Evolutionary conservation across 139 green algal genomes (phyloP), one percentile per base, ranked within the genome.

Genomic region (Tetraselmis chui): DNA sequence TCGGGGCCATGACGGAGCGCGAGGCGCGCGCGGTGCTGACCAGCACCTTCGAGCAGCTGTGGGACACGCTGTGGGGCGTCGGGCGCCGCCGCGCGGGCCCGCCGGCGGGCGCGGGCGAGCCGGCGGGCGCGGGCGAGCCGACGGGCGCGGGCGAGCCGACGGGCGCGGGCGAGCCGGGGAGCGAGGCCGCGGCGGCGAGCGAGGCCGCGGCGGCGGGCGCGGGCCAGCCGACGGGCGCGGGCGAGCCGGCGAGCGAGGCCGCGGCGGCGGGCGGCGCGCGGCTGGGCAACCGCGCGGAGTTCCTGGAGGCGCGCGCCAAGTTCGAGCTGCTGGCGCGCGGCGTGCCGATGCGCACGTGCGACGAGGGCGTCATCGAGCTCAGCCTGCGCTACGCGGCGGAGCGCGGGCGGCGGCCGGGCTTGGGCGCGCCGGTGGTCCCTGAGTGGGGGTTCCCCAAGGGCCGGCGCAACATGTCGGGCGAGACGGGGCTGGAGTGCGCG

Each of bases 391-490:
- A n/a, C n/a, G n/a, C n/a, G n/a, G n/a, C n/a, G 45, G 11, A 18
- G 5, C 45, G 45, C 45, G 5, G 45, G 11, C 18, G 45, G 45
- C 5, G 45, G 45, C 45, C 45, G 18, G 11, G 45, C 45, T 5
- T 5, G 45, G 45, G 45, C 45, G 45, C 45, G 45, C n/a, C n/a
- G n/a, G n/a, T 25, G 45, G 5, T 18, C 45, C 24, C 77, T 1
- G 82, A 85, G 30, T 85, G 76, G 76, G 82, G 82, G 2, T 85
- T 79, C 28, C 82, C 82, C 23, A 85, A 85, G 77, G 82, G 82
- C 1, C 82, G 82, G 29, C 59, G 77, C 59, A 82, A 82, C 59
- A 79, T 82, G 45, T 25, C 11, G 59, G 76, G 79, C 30, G 82
- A 85, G 59, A 80, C 1, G 23, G 82, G 82, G 30, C 5, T 79